phyloP scores from a whole-genome alignment of 371 early-diverging fungal genomes.

The Mortierella sp. region DNA sequence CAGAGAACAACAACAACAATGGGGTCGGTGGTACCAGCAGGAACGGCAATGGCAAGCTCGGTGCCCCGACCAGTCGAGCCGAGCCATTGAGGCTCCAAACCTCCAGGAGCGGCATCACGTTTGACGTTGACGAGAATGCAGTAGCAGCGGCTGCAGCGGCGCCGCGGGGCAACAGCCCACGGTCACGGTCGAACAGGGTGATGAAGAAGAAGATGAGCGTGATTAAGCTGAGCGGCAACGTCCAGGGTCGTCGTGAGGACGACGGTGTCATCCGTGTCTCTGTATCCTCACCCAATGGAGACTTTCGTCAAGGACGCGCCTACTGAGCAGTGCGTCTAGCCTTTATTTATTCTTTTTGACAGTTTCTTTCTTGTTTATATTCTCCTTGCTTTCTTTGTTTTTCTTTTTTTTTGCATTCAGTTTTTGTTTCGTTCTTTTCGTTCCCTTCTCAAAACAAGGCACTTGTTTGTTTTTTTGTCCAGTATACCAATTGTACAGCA shows the following conservation, averaged over 20 bases:
- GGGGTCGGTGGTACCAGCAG: conserved; percentile 1
- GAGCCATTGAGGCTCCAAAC: conserved; percentile 15
- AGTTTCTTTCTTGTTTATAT: neutral
- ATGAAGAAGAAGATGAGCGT: conserved; percentile 59
- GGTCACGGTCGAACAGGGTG: conserved; percentile 40
- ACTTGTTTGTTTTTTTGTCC: conserved; percentile 1
- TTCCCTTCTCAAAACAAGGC: neutral
- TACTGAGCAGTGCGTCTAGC: neutral
- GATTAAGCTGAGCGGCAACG: conserved; percentile 48
- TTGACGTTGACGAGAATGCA: conserved; percentile 23
- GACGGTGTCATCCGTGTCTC: conserved; percentile 52
- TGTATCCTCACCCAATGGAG: conserved; percentile 15
- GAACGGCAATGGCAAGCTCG: conserved; percentile 9
- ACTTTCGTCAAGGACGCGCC: conserved; percentile 21
- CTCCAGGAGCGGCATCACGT: conserved; percentile 23
- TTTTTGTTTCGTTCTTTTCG: neutral
- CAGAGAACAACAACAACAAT: conserved; percentile 2
- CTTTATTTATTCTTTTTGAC: neutral
- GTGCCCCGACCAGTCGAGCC: conserved; percentile 15
- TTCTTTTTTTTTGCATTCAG: too few relatives aligned
- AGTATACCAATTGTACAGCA: conserved; percentile 5
- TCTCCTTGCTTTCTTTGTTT: neutral
- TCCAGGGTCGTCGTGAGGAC: conserved; percentile 54
- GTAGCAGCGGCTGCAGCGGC: neutral
- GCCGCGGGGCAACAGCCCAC: conserved; percentile 9